A percentile compares a stretch with the other conserved stretches of the same genome.
phyloP scores from a whole-genome alignment of 1,139 yeast genomes.

The Pichia sp. region DNA sequence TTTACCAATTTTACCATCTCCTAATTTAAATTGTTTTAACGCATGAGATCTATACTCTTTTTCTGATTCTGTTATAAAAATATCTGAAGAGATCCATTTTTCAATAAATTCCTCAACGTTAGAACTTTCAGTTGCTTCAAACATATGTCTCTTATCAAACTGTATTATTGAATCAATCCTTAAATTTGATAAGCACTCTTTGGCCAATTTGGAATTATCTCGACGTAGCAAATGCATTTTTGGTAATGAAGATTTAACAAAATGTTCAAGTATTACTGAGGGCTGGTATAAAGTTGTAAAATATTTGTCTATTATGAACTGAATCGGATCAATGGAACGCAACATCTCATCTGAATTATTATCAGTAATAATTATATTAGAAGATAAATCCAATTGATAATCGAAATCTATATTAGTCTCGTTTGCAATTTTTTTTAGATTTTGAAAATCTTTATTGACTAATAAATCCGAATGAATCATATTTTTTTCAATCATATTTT shows the following conservation, averaged over 20 bases:
- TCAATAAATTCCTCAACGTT: constrained; percentile 2
- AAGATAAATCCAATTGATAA: no score
- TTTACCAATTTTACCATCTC: neutral
- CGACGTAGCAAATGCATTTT: constrained; percentile 24
- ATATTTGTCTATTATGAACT: constrained; percentile 19
- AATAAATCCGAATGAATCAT: neutral
- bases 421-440: constrained; percentile 1
- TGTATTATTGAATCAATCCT: constrained; percentile 17
- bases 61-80: constrained; percentile 16
- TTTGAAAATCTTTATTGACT: constrained; percentile 1
- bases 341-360: constrained; percentile 3
- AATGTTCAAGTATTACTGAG: constrained; percentile 23
- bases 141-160: constrained; percentile 22
- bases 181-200: constrained; percentile 18
- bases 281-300: constrained; percentile 17
- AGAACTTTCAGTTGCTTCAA: neutral
- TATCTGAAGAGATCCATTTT: constrained; percentile 3
- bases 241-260: constrained; percentile 27
- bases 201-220: constrained; percentile 18
- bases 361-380: no score
- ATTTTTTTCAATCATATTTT: no score
- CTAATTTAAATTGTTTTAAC: constrained; percentile 1
- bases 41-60: constrained; percentile 10
- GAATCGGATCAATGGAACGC: constrained; percentile 21
- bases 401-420: neutral